These are phyloP conservation scores for Yamadazyma mexicana DNA, from an alignment of 1,139 yeast genomes.

Conservation along the genomic window DNA sequence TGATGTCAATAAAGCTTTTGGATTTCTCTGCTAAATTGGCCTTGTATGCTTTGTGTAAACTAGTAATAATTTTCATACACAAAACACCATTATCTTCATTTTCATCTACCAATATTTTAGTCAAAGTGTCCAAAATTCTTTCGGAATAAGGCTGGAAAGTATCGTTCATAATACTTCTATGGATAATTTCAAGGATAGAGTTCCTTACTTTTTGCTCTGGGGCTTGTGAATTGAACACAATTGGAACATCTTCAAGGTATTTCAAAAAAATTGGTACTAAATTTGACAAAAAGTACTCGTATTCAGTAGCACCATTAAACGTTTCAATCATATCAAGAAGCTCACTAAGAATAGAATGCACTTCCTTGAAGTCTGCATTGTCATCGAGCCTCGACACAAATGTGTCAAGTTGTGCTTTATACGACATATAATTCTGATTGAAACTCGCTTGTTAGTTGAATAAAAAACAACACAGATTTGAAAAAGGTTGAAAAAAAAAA, in stretches of 20 bases:
- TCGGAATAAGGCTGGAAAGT: conserved; percentile 72
- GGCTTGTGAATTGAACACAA: conserved; percentile 63
- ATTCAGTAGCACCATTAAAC: conserved; percentile 76
- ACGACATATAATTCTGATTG: conserved; percentile 32
- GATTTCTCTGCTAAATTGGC: conserved; percentile 67
- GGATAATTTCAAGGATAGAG: conserved; percentile 74
- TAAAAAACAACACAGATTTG: neutral
- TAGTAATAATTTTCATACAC: conserved; percentile 87
- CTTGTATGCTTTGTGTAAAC: conserved; percentile 84
- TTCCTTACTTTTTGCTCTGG: conserved; percentile 76
- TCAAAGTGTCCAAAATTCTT: conserved; percentile 60
- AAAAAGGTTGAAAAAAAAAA: conserved; percentile 8
- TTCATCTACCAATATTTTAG: conserved; percentile 64
- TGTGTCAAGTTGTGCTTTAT: conserved; percentile 54
- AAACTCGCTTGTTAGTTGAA: neutral
- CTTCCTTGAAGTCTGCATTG: conserved; percentile 54
- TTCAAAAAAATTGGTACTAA: conserved; percentile 63
- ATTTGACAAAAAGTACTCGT: conserved; percentile 64
- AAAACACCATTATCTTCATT: conserved; percentile 95
- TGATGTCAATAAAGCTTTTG: conserved; percentile 74
- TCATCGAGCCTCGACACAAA: conserved; percentile 62
- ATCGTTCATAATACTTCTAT: conserved; percentile 81
- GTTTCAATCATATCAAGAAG: conserved; percentile 83
- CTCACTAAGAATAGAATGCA: conserved; percentile 73
- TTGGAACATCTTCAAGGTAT: conserved; percentile 65